phyloP scores from a whole-genome alignment of 805 yeast genomes.

The Saturnispora hagleri region DNA sequence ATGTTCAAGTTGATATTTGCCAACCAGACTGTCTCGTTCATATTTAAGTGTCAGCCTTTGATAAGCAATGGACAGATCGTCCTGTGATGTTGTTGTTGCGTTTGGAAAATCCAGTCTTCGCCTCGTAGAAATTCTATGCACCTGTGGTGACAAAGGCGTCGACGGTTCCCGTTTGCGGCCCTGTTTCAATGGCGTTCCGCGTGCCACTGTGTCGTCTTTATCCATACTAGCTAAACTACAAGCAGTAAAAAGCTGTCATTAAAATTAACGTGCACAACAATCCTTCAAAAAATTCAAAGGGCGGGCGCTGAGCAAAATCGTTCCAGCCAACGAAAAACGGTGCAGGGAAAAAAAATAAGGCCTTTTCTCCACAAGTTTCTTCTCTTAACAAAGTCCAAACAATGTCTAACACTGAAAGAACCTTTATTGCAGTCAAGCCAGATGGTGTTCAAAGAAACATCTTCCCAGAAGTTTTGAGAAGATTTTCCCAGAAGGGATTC shows the following conservation, averaged over 20 bases:
- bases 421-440: constrained; percentile 92
- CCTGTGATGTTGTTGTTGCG: neutral
- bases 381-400: constrained; percentile 7
- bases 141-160: constrained; percentile 3
- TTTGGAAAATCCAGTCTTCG: neutral
- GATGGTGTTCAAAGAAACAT: constrained; percentile 99
- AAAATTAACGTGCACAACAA: neutral
- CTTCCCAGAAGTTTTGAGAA: constrained; percentile 76
- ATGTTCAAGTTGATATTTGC: neutral
- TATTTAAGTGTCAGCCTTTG: neutral
- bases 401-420: constrained; percentile 70
- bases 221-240: neutral
- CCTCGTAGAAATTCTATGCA: neutral
- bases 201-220: neutral
- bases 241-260: neutral
- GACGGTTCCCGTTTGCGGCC: neutral
- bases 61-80: neutral
- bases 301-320: neutral
- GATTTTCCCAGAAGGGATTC: constrained; percentile 97
- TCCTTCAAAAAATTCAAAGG: neutral
- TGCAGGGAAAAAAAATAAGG: neutral
- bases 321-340: neutral
- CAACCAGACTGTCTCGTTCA: neutral
- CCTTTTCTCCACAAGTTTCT: neutral
- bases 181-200: neutral